Evolutionary conservation across 139 green algal genomes (phyloP).

Genomic region (Astrephomene gubernaculifera): DNA sequence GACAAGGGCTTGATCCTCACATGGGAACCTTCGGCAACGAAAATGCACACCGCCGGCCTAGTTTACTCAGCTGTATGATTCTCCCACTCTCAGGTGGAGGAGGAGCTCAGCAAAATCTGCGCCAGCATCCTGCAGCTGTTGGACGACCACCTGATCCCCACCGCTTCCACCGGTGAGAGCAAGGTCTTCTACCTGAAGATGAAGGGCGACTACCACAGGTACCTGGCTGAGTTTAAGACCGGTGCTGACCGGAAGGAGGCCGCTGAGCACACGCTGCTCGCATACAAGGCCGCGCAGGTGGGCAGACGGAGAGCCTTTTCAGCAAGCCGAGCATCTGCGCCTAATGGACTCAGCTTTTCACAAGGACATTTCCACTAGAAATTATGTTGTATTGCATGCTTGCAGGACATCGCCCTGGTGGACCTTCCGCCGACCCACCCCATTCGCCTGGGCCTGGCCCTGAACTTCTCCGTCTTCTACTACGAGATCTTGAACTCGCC

Average conservation of each 20-base stretch:
- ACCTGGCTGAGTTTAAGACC: conserved; percentile 98
- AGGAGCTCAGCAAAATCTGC: conserved; percentile 92
- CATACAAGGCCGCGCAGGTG: conserved; percentile 96
- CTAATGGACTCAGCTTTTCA: neutral
- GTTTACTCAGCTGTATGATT: neutral
- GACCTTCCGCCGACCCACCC: conserved; percentile 97
- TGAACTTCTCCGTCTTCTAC: conserved; percentile 99
- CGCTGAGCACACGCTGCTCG: conserved; percentile 94
- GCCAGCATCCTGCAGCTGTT: conserved; percentile 91
- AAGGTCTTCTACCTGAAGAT: conserved; percentile 97
- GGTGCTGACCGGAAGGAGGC: conserved; percentile 91
- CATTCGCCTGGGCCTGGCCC: conserved; percentile 96
- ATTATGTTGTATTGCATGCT: neutral
- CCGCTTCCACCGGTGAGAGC: conserved; percentile 92
- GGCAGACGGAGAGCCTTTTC: conserved; percentile 14
- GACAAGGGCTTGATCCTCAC: conserved; percentile 39
- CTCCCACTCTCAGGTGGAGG: conserved; percentile 74
- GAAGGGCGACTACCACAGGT: conserved; percentile 97
- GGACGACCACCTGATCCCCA: conserved; percentile 96
- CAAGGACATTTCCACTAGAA: no score
- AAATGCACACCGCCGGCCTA: neutral
- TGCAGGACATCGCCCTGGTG: conserved; percentile 94
- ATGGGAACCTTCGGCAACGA: neutral
- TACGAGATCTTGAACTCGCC: conserved; percentile 99
- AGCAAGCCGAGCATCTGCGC: neutral